A percentile compares a stretch with the other conserved stretches of the same genome.
phyloP scores from a whole-genome alignment of 768 basidiomycete species.

The Scleroderma citrinum region DNA sequence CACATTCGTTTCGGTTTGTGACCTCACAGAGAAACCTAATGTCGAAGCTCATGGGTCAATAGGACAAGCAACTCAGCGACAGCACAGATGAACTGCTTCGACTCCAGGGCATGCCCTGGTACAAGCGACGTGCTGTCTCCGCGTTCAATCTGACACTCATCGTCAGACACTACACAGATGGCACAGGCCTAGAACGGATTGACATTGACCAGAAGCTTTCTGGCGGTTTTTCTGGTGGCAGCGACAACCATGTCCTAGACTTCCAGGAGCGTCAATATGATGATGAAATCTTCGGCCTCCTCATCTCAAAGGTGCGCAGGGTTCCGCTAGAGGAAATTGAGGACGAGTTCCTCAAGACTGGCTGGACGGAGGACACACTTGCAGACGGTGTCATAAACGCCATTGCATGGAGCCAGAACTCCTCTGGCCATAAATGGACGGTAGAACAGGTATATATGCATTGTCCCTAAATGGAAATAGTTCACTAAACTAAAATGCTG shows the following conservation, averaged over 20 bases:
- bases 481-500: too few species aligned
- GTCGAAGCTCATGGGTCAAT: not conserved
- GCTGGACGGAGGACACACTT: conserved; percentile 38
- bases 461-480: too few species aligned
- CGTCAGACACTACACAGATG: conserved; percentile 62
- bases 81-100: conserved; percentile 54
- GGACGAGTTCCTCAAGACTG: conserved; percentile 36
- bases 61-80: conserved; percentile 71
- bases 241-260: conserved; percentile 51
- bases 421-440: conserved; percentile 46
- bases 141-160: conserved; percentile 51
- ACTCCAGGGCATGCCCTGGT: conserved; percentile 71
- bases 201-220: conserved; percentile 61
- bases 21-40: not conserved
- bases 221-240: conserved; percentile 53
- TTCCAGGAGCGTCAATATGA: conserved; percentile 49
- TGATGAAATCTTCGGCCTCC: conserved; percentile 57
- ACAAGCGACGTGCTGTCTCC: conserved; percentile 57
- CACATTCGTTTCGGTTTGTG: conserved; percentile 55
- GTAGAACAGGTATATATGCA: conserved; percentile 61
- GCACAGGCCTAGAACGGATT: conserved; percentile 54
- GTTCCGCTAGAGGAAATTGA: conserved; percentile 42
- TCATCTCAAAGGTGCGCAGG: conserved; percentile 51
- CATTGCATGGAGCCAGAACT: conserved; percentile 51
- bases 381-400: conserved; percentile 31